Percentiles rank a stretch among this genome's conserved stretches.
Evolutionary conservation across 1,284 basidiomycete genomes (phyloP).

Genomic region (Puccinia coronata): DNA sequence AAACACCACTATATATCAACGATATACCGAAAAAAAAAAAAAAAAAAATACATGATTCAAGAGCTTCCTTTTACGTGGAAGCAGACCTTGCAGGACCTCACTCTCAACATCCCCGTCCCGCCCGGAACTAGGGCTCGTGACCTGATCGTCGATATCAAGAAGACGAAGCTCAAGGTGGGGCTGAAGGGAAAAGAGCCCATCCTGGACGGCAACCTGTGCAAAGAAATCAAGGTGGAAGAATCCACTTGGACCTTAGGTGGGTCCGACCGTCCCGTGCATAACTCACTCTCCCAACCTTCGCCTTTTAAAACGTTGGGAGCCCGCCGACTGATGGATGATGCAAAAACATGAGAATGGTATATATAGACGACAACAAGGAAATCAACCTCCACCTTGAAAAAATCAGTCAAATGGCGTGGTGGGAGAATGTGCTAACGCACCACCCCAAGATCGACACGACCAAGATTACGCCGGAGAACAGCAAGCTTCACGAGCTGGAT

Average conservation of each 20-base stretch:
- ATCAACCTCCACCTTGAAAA: constrained; percentile 84
- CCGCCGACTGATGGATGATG: too few relatives aligned
- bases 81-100: constrained; percentile 84
- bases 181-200: constrained; percentile 83
- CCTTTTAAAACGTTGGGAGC: too few relatives aligned
- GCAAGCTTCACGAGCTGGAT: constrained; percentile 93
- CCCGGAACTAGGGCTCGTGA: constrained; percentile 80
- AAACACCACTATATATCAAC: neutral
- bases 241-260: constrained; percentile 93
- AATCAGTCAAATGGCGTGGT: constrained; percentile 84
- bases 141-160: constrained; percentile 73
- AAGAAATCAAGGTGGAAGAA: constrained; percentile 91
- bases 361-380: constrained; percentile 77
- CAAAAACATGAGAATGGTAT: too few relatives aligned
- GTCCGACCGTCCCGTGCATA: too few relatives aligned
- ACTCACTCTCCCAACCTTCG: too few relatives aligned
- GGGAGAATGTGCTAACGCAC: constrained; percentile 92
- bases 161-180: constrained; percentile 77
- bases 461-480: constrained; percentile 93
- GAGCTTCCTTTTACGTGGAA: constrained; percentile 86
- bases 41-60: too few relatives aligned
- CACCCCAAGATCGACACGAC: constrained; percentile 96
- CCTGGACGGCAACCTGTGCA: constrained; percentile 84
- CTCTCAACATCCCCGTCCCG: constrained; percentile 79
- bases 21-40: too few relatives aligned